phyloP scores from a whole-genome alignment of 2,329 filamentous ascomycete genomes.

The Onygenales sp. region DNA sequence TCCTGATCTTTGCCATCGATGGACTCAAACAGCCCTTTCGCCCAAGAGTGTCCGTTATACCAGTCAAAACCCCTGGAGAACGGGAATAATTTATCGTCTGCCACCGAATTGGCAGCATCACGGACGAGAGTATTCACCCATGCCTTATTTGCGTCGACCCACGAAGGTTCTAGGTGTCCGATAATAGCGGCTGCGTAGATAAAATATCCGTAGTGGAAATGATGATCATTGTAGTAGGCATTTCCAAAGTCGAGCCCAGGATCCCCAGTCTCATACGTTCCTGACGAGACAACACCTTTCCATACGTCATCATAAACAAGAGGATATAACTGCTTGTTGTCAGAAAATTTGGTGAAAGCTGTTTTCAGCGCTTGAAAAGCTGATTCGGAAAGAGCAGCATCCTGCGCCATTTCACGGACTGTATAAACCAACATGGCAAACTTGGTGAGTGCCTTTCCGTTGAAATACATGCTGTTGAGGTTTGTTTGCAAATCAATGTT shows the following conservation, averaged over 20 bases:
- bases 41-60: constrained; percentile 93
- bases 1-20: constrained; percentile 54
- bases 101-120: constrained; percentile 69
- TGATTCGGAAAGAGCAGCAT: constrained; percentile 46
- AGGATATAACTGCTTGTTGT: constrained; percentile 57
- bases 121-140: constrained; percentile 79
- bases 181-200: constrained; percentile 80
- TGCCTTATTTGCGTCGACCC: constrained; percentile 62
- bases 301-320: constrained; percentile 52
- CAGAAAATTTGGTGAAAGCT: constrained; percentile 56
- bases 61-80: constrained; percentile 81
- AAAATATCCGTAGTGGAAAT: constrained; percentile 70
- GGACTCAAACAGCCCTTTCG: constrained; percentile 49
- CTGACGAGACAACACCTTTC: constrained; percentile 72
- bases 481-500: constrained; percentile 65
- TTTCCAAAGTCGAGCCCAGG: constrained; percentile 78
- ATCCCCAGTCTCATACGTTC: constrained; percentile 61
- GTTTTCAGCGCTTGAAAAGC: constrained; percentile 55
- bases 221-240: constrained; percentile 59
- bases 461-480: constrained; percentile 83
- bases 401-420: constrained; percentile 52
- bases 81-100: constrained; percentile 65
- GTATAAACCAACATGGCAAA: constrained; percentile 62
- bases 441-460: constrained; percentile 75
- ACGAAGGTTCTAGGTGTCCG: constrained; percentile 64